phyloP scores from a whole-genome alignment of 495 filamentous ascomycete species.

The Penicillium bovifimosum region DNA sequence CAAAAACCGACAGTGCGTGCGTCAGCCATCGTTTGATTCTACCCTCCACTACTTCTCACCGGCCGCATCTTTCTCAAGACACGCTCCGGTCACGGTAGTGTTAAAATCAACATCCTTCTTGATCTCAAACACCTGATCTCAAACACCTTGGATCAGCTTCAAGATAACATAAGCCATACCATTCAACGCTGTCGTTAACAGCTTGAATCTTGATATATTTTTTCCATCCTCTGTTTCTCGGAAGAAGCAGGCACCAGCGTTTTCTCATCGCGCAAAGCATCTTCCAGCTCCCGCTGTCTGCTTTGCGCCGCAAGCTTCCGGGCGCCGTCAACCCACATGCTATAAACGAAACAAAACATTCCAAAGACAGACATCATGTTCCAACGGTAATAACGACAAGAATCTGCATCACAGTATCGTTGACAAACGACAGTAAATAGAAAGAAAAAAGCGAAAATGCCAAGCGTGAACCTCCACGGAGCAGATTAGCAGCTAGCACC shows the following conservation, averaged over 20 bases:
- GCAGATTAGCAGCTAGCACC: slow-evolving; percentile 1
- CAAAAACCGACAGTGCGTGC: no score
- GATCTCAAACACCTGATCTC: no score
- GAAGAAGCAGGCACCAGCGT: neutral
- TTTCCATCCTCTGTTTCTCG: no score
- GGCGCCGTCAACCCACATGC: neutral
- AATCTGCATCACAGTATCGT: slow-evolving; percentile 4
- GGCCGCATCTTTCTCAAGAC: no score
- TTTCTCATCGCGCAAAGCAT: neutral
- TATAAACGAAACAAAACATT: slow-evolving; percentile 2
- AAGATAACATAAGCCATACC: no score
- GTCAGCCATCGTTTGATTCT: no score
- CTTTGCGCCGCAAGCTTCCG: neutral
- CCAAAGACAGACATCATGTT: neutral
- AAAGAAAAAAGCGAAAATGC: neutral
- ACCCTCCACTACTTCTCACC: no score
- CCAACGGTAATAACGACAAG: slow-evolving; percentile 5
- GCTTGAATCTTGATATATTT: no score
- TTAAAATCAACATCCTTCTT: no score
- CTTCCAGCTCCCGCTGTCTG: neutral
- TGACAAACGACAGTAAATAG: slow-evolving; percentile 8
- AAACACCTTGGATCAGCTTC: no score
- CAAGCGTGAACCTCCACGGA: slow-evolving; percentile 2
- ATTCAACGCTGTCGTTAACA: no score
- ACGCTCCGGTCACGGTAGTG: no score